phyloP scores from a whole-genome alignment of 495 filamentous ascomycete genomes.

The Astrothelium subdiscretum region DNA sequence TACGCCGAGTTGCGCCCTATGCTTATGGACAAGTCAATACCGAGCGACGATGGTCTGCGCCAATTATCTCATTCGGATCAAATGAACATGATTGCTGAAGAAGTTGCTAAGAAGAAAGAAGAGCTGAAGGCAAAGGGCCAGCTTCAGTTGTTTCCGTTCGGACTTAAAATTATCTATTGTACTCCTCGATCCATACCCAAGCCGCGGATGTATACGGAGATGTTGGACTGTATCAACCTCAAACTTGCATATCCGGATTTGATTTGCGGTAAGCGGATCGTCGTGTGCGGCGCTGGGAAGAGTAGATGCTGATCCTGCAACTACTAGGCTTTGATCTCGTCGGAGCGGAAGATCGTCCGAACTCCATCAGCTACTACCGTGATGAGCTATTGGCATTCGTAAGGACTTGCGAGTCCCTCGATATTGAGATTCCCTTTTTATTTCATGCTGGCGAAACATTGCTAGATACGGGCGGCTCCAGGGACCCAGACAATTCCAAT shows the following conservation, averaged over 20 bases:
- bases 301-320: no score
- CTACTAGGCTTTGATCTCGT: conserved; percentile 29
- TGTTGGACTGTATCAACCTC: conserved; percentile 32
- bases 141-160: conserved; percentile 26
- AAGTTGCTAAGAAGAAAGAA: conserved; percentile 19
- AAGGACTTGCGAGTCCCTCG: conserved; percentile 21
- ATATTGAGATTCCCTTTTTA: conserved; percentile 28
- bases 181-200: conserved; percentile 27
- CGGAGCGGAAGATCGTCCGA: conserved; percentile 30
- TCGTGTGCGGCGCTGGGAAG: not conserved
- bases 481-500: conserved; percentile 28
- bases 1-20: conserved; percentile 31
- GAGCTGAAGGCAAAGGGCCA: conserved; percentile 14
- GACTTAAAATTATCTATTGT: conserved; percentile 32
- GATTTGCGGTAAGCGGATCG: conserved; percentile 24
- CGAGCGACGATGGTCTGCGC: conserved; percentile 19
- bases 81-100: conserved; percentile 26
- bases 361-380: conserved; percentile 27
- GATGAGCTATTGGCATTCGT: conserved; percentile 24
- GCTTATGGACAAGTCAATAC: conserved; percentile 29
- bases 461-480: conserved; percentile 29
- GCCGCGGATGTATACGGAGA: conserved; percentile 20
- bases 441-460: conserved; percentile 33
- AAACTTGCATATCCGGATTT: conserved; percentile 35
- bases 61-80: conserved; percentile 18